Evolutionary conservation across 257 asterid genomes (phyloP).

Genomic region (Lavandula angustifolia): DNA sequence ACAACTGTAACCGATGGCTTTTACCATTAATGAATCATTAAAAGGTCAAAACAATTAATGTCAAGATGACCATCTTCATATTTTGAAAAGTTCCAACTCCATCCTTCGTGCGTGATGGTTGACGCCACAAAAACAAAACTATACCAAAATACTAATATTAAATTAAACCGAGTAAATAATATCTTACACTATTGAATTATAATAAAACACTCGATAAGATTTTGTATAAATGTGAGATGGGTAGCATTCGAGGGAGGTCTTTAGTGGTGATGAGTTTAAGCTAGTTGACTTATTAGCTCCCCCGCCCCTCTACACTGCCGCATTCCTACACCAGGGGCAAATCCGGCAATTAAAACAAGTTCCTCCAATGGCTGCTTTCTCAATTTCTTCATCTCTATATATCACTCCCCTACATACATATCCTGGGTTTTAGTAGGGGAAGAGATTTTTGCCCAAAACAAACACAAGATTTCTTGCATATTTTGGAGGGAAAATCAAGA

Average conservation of each 20-base stretch:
- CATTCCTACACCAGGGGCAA: no score
- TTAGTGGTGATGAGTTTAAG: constrained; percentile 51
- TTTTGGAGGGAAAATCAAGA: neutral
- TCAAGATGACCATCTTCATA: neutral
- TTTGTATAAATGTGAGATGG: constrained; percentile 45
- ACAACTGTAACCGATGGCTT: no score
- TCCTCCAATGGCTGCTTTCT: neutral
- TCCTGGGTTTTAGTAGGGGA: neutral
- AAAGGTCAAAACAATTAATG: no score
- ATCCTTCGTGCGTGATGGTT: constrained; percentile 40
- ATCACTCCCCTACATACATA: neutral
- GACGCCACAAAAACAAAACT: constrained; percentile 37
- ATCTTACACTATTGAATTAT: neutral
- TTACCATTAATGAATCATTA: no score
- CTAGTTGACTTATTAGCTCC: constrained; percentile 50
- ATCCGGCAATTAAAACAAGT: no score
- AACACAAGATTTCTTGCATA: neutral
- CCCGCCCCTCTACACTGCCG: neutral
- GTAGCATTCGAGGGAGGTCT: constrained; percentile 62
- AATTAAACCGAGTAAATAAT: neutral
- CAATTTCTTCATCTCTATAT: neutral
- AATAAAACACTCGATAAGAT: neutral
- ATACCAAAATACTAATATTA: constrained; percentile 6
- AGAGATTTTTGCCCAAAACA: constrained; percentile 18
- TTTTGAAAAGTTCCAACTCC: constrained; percentile 34